These are phyloP conservation scores for Silene vulgaris DNA, from an alignment of 179 eudicot genomes.

Conservation along the genomic window DNA sequence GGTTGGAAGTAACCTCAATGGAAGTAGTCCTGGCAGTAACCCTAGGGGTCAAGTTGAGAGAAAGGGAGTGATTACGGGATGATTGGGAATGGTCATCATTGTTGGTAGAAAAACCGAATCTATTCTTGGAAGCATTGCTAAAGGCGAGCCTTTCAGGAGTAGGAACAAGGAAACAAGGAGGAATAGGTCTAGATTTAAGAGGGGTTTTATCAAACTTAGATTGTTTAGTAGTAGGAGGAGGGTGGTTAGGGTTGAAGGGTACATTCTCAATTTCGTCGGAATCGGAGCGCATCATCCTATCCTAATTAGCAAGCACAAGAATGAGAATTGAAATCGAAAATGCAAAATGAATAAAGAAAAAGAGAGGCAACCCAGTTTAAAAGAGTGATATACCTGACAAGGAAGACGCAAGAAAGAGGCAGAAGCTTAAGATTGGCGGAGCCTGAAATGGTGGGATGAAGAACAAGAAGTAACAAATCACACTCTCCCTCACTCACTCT, in stretches of 20 bases:
- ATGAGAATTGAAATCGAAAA: no score
- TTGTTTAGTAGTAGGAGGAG: conserved; percentile 17
- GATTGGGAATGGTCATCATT: no score
- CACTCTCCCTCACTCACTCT: no score
- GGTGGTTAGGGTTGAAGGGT: conserved; percentile 47
- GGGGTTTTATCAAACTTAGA: conserved; percentile 58
- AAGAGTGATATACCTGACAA: no score
- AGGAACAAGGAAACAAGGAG: conserved; percentile 29
- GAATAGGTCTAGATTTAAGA: conserved; percentile 41
- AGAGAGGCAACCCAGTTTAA: no score
- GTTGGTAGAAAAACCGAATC: conserved; percentile 55
- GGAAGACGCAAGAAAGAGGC: no score
- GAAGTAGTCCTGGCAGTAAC: conserved; percentile 41
- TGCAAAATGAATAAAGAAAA: no score
- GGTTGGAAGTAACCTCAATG: conserved; percentile 48
- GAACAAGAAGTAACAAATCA: no score
- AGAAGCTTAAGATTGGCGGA: no score
- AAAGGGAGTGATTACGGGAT: conserved; percentile 21
- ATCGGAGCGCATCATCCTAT: conserved; percentile 65
- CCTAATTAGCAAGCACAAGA: background rate
- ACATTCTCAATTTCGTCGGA: conserved; percentile 73
- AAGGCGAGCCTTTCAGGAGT: conserved; percentile 66
- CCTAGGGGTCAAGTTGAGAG: conserved; percentile 46
- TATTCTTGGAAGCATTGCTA: background rate
- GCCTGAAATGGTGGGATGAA: no score